Percentiles rank a stretch among this genome's conserved stretches.
Evolutionary conservation across 106 monocot species (phyloP).

Genomic region (Ottelia alismoides): DNA sequence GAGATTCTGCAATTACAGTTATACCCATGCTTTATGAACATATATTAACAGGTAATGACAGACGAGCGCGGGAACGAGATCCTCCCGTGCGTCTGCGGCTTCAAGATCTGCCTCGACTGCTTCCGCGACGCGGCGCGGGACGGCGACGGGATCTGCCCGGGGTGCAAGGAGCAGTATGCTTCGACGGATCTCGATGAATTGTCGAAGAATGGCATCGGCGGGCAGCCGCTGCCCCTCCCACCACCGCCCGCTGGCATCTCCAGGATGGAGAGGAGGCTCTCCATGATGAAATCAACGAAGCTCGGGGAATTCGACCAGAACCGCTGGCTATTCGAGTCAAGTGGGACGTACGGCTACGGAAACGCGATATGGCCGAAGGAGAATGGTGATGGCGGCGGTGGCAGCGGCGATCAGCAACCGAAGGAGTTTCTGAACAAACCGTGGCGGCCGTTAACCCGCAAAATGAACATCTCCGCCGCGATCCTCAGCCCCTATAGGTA

Average conservation of each 20-base stretch:
- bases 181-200: conserved; percentile 25
- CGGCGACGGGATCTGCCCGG: conserved; percentile 38
- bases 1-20: too few relatives aligned
- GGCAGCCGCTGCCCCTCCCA: conserved; percentile 15
- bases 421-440: conserved; percentile 41
- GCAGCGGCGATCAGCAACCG: conserved; percentile 12
- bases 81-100: conserved; percentile 61
- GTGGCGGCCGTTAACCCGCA: conserved; percentile 60
- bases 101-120: conserved; percentile 56
- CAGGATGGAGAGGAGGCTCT: conserved; percentile 19
- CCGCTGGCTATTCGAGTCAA: conserved; percentile 10
- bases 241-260: neutral
- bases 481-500: neutral
- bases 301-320: conserved; percentile 11
- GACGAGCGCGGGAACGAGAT: conserved; percentile 35
- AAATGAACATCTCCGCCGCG: conserved; percentile 43
- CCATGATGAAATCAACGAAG: conserved; percentile 11
- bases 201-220: conserved; percentile 5
- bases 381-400: too few relatives aligned
- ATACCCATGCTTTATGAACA: conserved; percentile 54
- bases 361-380: conserved; percentile 54
- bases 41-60: conserved; percentile 30
- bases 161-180: conserved; percentile 66
- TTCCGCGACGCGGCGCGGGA: conserved; percentile 48
- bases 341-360: conserved; percentile 58